Base-by-base conservation (phyloP, 1,284 basidiomycete genomes). In the Omphalotus olearius region DNA sequence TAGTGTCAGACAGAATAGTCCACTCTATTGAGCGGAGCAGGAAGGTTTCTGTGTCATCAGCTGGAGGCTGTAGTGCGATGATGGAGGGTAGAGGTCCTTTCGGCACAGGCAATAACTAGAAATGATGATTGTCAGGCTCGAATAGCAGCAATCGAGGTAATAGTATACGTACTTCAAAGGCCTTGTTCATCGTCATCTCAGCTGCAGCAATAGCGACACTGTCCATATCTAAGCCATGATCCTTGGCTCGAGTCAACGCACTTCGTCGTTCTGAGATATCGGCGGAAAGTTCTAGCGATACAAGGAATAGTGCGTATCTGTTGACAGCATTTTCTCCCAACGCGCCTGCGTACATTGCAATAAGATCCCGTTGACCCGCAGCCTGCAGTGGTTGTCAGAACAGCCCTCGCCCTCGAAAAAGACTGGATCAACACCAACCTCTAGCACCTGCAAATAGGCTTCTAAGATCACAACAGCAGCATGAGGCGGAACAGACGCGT, bases 271-370 rank as follows among this genome's bases (percentile, higher is more conserved):
- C 85, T 28, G 79, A 71, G 43, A 79, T 69, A 51, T 88, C 82
- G 0, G 85, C 78, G 1, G 81, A 78, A 9, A 91, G 76, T 50
- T 85, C 88, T 56, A 97, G 82, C 0, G 87, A 89, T 25, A 89
- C 83, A 28, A 99, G 75, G 82, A 94, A 98, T 59, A 88, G 74
- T 0, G 95, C 94, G 62, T 98, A 99, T 42, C 92, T 88, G 60
- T 93, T 88, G 44, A 96, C 85, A 4, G 94, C 94, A 59, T 90
- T 92, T 55, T 91, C 86, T n/a, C 93, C 90, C 17, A 99, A 72
- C 37, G 91, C 91, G 40, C 91, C 85, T 1, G 94, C 93, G 64
- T 99, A 99, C 75, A 97, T 83, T 0, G 95, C 94, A 11, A 99
- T 93, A 11, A 98, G 78, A 42, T 88, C 80, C 30, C 91, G 80